Conservation (phyloP, 2,329 filamentous ascomycete genomes). For the Fusarium poae region DNA sequence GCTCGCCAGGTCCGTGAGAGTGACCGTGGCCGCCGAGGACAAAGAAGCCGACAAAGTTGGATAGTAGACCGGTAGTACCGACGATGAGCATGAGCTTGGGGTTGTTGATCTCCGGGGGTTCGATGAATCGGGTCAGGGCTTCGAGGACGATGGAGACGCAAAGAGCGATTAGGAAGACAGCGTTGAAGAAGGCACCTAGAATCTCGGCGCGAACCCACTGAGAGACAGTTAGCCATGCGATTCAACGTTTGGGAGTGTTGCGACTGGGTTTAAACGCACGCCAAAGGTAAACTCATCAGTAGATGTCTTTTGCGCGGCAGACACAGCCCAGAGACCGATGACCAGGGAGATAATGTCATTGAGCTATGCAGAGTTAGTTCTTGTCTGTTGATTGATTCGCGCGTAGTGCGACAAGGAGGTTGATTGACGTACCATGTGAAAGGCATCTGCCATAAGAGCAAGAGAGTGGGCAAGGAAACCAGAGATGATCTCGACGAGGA, state of each 20-base stretch:
- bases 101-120: conserved; percentile 88
- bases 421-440: conserved; percentile 83
- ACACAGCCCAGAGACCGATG: conserved; percentile 96
- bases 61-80: conserved; percentile 85
- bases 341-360: conserved; percentile 97
- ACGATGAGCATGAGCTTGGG: conserved; percentile 91
- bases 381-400: conserved; percentile 11
- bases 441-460: conserved; percentile 94
- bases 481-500: conserved; percentile 86
- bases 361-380: conserved; percentile 65
- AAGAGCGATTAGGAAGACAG: conserved; percentile 95
- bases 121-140: conserved; percentile 90
- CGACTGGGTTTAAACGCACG: conserved; percentile 63
- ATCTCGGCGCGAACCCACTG: conserved; percentile 98
- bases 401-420: neutral
- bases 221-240: conserved; percentile 40
- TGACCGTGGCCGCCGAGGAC: conserved; percentile 96
- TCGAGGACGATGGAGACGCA: conserved; percentile 98
- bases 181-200: conserved; percentile 94
- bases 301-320: conserved; percentile 83
- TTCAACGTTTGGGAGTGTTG: neutral
- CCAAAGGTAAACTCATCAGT: conserved; percentile 97
- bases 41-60: conserved; percentile 89
- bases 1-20: conserved; percentile 73
- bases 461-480: conserved; percentile 92